Base-by-base conservation (phyloP, 2,329 filamentous ascomycete species). In the Teratosphaeria destructans region DNA sequence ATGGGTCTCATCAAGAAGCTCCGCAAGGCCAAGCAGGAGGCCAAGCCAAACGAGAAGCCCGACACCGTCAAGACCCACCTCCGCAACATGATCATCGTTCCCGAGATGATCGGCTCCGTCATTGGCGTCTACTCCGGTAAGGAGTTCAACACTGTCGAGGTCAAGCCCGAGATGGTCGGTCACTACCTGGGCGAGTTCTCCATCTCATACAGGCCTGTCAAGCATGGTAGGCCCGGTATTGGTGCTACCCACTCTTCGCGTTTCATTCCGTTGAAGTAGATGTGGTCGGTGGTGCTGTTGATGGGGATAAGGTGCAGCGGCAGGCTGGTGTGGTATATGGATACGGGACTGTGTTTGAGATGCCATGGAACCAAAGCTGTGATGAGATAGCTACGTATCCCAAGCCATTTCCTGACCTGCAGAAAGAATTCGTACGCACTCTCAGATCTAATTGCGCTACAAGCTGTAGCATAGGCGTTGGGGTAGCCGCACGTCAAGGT, bases 1-100 rank as follows among this genome's bases (percentile, higher is more conserved):
- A 97, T 99, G 94, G 94, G 94, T 74, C 85, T 99, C 76, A 97
- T 99, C 87, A 97, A 97, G 90, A 99, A 99, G 88, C 90, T 99
- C 75, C 93, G 94, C 80, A 97, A 96, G 86, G 88, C 94, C 72
- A 96, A 96, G 88, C 90, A 95, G 82, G 91, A 96, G 83, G 92
- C 92, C 73, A 90, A 90, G 84, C 94, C 94, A 78, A 99, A 99
- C 83, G 93, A 97, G 91, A 96, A 97, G 90, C 93, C 93, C 77
- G 92, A 96, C 77, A 85, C 94, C 75, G 93, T 97, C 85, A 96
- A 96, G 89, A 99, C 93, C 66, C 93, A 99, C 80, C 88, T 99
- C 75, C 92, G 93, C 81, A 88, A 99, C 85, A 99, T 99, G 94
- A 96, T 99, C 79, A 87, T 99, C 77, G 94, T 99, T 72, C 94